A percentile compares a stretch with the other conserved stretches of the same genome.
Conservation (phyloP, 1,139 yeast species). For the Candida dubliniensis region DNA sequence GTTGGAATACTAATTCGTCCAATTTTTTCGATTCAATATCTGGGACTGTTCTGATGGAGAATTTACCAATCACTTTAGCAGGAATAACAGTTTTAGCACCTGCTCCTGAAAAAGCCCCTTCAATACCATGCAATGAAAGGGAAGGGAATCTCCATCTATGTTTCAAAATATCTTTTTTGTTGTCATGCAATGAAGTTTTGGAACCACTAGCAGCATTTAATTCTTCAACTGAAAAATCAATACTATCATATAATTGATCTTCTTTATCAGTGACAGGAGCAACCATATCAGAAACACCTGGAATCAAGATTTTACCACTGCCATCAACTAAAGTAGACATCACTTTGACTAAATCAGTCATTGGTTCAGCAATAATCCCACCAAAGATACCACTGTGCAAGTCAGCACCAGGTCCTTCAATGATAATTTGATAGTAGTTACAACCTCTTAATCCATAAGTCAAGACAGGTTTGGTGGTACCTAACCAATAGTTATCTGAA, state of each 20-base stretch:
- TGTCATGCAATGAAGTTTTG: conserved; percentile 71
- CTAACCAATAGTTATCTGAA: conserved; percentile 97
- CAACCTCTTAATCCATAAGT: conserved; percentile 98
- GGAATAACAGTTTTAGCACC: conserved; percentile 99
- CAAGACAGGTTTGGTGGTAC: conserved; percentile 92
- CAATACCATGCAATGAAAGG: conserved; percentile 91
- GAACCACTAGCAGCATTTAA: conserved; percentile 89
- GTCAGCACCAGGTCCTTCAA: conserved; percentile 95
- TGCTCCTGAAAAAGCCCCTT: conserved; percentile 91
- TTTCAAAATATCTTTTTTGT: conserved; percentile 83
- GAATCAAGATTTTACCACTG: conserved; percentile 78
- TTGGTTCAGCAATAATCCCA: conserved; percentile 95
- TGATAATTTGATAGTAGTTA: conserved; percentile 79
- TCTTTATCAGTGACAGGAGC: conserved; percentile 88
- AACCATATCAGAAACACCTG: conserved; percentile 91
- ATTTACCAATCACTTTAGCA: conserved; percentile 89
- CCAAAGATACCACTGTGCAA: conserved; percentile 97
- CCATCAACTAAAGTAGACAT: conserved; percentile 75
- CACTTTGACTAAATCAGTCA: conserved; percentile 85
- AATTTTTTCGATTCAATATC: conserved; percentile 80
- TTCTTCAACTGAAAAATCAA: conserved; percentile 83
- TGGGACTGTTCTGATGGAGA: conserved; percentile 96
- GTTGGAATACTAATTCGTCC: conserved; percentile 72
- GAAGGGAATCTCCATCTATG: conserved; percentile 99
- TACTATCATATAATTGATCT: conserved; percentile 72